These are phyloP conservation scores for Nigrospora oryzae DNA, from an alignment of 2,329 filamentous ascomycete genomes.

Conservation along the genomic window DNA sequence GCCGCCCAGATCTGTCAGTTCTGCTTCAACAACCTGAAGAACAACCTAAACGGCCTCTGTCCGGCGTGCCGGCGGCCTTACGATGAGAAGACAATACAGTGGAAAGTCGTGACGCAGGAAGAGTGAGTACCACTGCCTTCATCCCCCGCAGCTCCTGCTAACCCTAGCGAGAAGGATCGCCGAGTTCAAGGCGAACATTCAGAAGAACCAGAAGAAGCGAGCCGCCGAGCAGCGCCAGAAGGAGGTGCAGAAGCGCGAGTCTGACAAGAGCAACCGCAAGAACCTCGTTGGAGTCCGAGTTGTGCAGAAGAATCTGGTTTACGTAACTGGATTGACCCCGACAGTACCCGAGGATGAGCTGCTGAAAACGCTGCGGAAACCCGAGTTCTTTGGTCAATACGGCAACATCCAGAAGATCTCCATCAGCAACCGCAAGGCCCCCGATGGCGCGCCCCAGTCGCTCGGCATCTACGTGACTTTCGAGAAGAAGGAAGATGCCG, in stretches of 20 bases:
- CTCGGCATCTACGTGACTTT: slow-evolving; percentile 99
- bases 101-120: slow-evolving; percentile 89
- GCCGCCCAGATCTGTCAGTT: slow-evolving; percentile 84
- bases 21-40: slow-evolving; percentile 99
- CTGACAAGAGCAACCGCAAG: slow-evolving; percentile 90
- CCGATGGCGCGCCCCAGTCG: slow-evolving; percentile 69
- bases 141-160: slow-evolving; percentile 29
- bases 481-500: slow-evolving; percentile 82
- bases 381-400: slow-evolving; percentile 96
- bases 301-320: slow-evolving; percentile 97
- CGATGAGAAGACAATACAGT: slow-evolving; percentile 94
- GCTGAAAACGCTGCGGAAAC: slow-evolving; percentile 79
- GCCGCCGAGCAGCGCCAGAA: slow-evolving; percentile 79
- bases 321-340: slow-evolving; percentile 90
- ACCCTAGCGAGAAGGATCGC: slow-evolving; percentile 46
- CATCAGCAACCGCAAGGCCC: slow-evolving; percentile 86
- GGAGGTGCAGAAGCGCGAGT: slow-evolving; percentile 87
- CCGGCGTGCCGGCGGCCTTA: slow-evolving; percentile 95
- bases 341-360: slow-evolving; percentile 88
- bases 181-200: slow-evolving; percentile 68
- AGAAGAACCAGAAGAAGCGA: slow-evolving; percentile 89
- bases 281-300: slow-evolving; percentile 92
- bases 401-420: slow-evolving; percentile 98
- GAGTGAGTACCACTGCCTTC: slow-evolving; percentile 46
- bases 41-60: slow-evolving; percentile 93